Conservation (phyloP, 2,329 filamentous ascomycete species). For the Keithomyces neogunnii region DNA sequence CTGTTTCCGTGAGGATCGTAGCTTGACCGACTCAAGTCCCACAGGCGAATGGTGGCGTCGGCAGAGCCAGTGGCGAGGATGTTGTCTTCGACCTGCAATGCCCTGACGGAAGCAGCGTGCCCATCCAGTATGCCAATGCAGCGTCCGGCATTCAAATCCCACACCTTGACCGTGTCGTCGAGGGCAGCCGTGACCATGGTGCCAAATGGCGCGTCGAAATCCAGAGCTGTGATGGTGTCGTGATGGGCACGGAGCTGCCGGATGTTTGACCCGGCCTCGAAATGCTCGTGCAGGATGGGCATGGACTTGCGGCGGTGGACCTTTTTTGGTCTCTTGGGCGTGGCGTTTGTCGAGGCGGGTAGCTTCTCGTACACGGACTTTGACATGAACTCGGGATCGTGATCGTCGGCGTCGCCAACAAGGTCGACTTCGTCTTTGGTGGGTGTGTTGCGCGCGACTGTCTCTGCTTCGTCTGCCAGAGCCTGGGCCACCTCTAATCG, state of each 20-base stretch:
- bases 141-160: slow-evolving; percentile 89
- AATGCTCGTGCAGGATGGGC: slow-evolving; percentile 92
- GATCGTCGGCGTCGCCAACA: slow-evolving; percentile 40
- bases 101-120: slow-evolving; percentile 86
- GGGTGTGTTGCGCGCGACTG: slow-evolving; percentile 42
- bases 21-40: slow-evolving; percentile 85
- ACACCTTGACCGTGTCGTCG: slow-evolving; percentile 90
- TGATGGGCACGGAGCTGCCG: slow-evolving; percentile 82
- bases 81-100: slow-evolving; percentile 91
- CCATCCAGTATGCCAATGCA: slow-evolving; percentile 90
- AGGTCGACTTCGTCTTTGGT: slow-evolving; percentile 46
- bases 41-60: slow-evolving; percentile 88
- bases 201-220: slow-evolving; percentile 96
- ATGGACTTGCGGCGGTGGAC: slow-evolving; percentile 70
- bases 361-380: slow-evolving; percentile 96
- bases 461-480: slow-evolving; percentile 49
- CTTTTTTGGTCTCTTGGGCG: slow-evolving; percentile 40
- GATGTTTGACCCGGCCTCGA: slow-evolving; percentile 81
- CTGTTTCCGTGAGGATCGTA: slow-evolving; percentile 64
- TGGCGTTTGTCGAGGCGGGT: slow-evolving; percentile 45
- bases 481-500: slow-evolving; percentile 54
- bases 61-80: slow-evolving; percentile 89
- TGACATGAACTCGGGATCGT: slow-evolving; percentile 72
- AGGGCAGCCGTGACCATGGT: slow-evolving; percentile 87
- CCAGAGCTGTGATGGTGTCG: slow-evolving; percentile 80